Conservation (phyloP, 495 filamentous ascomycete species). For the Entonaema liquescens region DNA sequence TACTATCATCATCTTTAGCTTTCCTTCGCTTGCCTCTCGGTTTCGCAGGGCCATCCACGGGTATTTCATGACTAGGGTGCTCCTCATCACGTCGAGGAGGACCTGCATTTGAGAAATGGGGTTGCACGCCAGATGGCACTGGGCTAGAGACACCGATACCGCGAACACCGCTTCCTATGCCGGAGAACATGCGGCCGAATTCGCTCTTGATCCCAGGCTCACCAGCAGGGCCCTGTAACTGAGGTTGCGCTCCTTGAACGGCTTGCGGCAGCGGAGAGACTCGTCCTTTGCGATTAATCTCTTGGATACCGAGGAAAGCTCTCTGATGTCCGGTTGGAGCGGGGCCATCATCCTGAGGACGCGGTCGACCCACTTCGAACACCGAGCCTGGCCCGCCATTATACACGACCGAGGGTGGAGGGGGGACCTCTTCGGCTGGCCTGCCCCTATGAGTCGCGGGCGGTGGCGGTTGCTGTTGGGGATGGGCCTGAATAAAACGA, state of each 20-base stretch:
- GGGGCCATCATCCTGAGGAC: constrained; percentile 68
- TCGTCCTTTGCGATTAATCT: constrained; percentile 71
- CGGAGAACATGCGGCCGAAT: constrained; percentile 89
- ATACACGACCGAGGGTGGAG: constrained; percentile 57
- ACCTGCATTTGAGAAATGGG: constrained; percentile 52
- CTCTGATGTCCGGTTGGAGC: constrained; percentile 54
- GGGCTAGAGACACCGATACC: constrained; percentile 61
- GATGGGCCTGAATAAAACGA: constrained; percentile 51
- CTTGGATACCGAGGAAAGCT: constrained; percentile 65
- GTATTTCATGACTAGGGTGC: constrained; percentile 47
- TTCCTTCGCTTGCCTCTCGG: constrained; percentile 65
- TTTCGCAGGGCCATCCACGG: constrained; percentile 45
- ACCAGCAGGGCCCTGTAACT: constrained; percentile 74
- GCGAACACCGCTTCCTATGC: constrained; percentile 85
- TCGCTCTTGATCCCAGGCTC: constrained; percentile 91
- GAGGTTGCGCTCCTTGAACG: constrained; percentile 88
- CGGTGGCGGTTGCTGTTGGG: constrained; percentile 48
- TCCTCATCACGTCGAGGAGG: constrained; percentile 59
- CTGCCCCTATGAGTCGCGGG: constrained; percentile 32
- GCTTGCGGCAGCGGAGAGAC: constrained; percentile 87
- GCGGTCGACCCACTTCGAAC: constrained; percentile 53
- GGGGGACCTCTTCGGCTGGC: constrained; percentile 49
- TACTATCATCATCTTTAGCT: constrained; percentile 66
- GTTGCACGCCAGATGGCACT: constrained; percentile 57
- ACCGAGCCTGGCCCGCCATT: constrained; percentile 46